These are phyloP conservation scores for Vachellia collinsii DNA, from an alignment of 306 rosid species.

Conservation along the genomic window DNA sequence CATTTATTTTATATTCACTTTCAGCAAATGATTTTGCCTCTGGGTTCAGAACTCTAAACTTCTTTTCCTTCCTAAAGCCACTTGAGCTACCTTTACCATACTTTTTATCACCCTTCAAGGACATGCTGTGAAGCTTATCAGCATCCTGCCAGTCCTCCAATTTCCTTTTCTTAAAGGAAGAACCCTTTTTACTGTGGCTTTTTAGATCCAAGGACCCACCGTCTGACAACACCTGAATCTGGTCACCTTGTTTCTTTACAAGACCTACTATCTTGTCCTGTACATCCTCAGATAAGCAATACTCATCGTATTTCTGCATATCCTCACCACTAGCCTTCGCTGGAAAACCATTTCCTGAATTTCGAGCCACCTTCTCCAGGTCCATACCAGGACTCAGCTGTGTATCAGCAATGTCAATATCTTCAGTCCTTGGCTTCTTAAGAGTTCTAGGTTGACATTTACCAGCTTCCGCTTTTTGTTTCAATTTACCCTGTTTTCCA, in stretches of 20 bases:
- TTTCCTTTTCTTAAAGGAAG: slow-evolving; percentile 64
- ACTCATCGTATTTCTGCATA: slow-evolving; percentile 47
- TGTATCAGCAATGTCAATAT: slow-evolving; percentile 37
- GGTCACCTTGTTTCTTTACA: slow-evolving; percentile 50
- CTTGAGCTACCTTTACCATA: slow-evolving; percentile 45
- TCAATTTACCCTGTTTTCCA: slow-evolving; percentile 51
- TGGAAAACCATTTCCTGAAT: slow-evolving; percentile 48
- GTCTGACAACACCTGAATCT: slow-evolving; percentile 45
- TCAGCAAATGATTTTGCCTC: slow-evolving; percentile 39
- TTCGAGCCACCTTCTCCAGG: slow-evolving; percentile 46
- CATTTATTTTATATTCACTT: slow-evolving; percentile 50
- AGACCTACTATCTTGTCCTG: slow-evolving; percentile 44
- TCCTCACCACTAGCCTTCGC: slow-evolving; percentile 51
- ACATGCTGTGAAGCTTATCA: slow-evolving; percentile 43
- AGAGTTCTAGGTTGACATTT: slow-evolving; percentile 48
- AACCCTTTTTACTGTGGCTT: slow-evolving; percentile 36
- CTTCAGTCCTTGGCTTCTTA: slow-evolving; percentile 56
- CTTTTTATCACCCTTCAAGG: slow-evolving; percentile 42
- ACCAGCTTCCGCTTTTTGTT: slow-evolving; percentile 55
- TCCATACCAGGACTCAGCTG: slow-evolving; percentile 43
- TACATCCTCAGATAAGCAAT: slow-evolving; percentile 46
- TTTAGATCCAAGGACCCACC: slow-evolving; percentile 47
- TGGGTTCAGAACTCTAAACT: slow-evolving; percentile 38
- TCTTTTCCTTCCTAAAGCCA: slow-evolving; percentile 58
- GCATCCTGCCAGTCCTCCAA: slow-evolving; percentile 52